Base-by-base conservation (phyloP, 2,329 filamentous ascomycete species). In the Magnaporthiopsis incrustans region DNA sequence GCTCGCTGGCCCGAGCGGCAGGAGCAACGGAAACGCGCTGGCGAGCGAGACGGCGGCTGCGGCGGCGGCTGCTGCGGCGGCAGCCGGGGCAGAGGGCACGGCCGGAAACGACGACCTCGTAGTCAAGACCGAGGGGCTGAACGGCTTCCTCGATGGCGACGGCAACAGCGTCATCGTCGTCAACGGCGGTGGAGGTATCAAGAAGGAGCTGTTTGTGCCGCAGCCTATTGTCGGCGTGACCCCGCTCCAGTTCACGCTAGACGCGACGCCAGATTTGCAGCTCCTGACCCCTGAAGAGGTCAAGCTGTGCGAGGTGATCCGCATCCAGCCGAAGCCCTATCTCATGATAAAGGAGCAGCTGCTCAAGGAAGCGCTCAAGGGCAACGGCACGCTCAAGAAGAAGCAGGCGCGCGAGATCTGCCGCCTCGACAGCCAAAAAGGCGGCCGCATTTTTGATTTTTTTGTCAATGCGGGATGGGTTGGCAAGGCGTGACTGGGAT, bases 401-500 rank as follows among this genome's bases (percentile, higher is more conserved):
- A 98, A 97, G 77, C 89, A 94, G 69, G 92, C 92, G 2, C 90
- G 89, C 73, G 90, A 96, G 72, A 88, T 98, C 32, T 93, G 90
- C 72, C 77, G 87, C 73, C 84, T 98, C 63, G 94, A 98, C 71
- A 85, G 87, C 12, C 89, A 90, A 67, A 98, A 97, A 75, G 89
- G 90, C 0, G 88, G 89, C 25, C 84, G 91, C 68, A 86, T 98
- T 65, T 97, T 94, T 76, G 95, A 98, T 75, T 98, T 97, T 74
- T 93, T 97, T 78, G 90, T 96, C 67, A 91, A 92, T 73, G 88
- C 88, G 64, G 95, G 94, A 3, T 98, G 94, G 92, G 88, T 98
- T 66, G 89, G 88, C 38, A 95, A 96, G 79, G 90, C 88, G 32
- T 96, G 61, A 50, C 4, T 22, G 4, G 38, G 38, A 25, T 25